phyloP scores from a whole-genome alignment of 129 eudicot species.

The Helianthus tuberosus region DNA sequence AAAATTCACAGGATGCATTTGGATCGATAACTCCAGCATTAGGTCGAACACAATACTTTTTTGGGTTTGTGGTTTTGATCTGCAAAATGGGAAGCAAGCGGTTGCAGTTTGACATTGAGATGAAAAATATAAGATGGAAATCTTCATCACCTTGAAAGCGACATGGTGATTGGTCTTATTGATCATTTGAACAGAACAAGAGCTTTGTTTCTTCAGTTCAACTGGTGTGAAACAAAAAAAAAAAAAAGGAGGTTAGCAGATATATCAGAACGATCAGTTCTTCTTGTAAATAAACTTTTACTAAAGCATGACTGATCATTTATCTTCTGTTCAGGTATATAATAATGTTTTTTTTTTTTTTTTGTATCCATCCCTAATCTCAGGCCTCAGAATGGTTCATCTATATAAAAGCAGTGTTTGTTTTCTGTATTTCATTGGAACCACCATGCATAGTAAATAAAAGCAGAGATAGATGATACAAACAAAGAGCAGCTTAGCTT shows the following conservation, averaged over 20 bases:
- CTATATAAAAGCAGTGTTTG: too few relatives aligned
- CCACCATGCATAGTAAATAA: too few relatives aligned
- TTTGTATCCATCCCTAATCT: too few relatives aligned
- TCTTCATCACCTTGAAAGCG: conserved; percentile 48
- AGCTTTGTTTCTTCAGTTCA: conserved; percentile 71
- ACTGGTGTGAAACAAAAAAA: conserved; percentile 33
- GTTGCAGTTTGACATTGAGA: conserved; percentile 4
- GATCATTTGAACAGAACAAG: conserved; percentile 53
- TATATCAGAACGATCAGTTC: too few relatives aligned
- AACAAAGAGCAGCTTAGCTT: conserved; percentile 14
- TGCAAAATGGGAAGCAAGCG: conserved; percentile 27
- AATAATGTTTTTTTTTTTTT: neutral
- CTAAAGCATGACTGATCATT: neutral
- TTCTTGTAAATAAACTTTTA: neutral
- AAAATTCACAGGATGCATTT: conserved; percentile 37
- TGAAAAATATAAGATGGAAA: conserved; percentile 3
- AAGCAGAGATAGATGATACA: neutral
- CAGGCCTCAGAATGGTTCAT: too few relatives aligned
- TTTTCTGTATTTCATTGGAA: too few relatives aligned
- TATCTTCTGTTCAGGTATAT: neutral
- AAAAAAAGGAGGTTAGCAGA: conserved; percentile 13
- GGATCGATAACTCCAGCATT: conserved; percentile 58
- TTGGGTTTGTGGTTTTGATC: conserved; percentile 65
- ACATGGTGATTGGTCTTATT: conserved; percentile 62
- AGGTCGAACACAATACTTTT: conserved; percentile 64